Conservation (phyloP, 192 early-diverging fungal species). For the Gigaspora rosea region DNA sequence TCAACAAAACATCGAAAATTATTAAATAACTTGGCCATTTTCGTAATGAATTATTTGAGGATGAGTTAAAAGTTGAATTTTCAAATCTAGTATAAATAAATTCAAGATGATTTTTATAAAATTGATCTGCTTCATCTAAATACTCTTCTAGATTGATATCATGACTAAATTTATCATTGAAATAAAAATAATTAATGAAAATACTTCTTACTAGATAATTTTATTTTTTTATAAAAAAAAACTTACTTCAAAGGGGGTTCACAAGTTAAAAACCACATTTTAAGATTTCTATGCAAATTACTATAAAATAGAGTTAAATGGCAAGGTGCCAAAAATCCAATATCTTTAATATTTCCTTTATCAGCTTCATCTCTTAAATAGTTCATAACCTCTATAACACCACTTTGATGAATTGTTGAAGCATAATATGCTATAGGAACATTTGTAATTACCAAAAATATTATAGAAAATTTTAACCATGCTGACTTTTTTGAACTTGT, state of each 20-base stretch:
- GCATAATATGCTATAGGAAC: conserved; percentile 71
- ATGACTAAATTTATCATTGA: not conserved
- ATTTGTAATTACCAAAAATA: conserved; percentile 66
- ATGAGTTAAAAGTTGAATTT: not conserved
- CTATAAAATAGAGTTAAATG: conserved; percentile 96
- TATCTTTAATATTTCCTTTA: conserved; percentile 35
- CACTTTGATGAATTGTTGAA: conserved; percentile 83
- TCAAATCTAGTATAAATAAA: conserved; percentile 56
- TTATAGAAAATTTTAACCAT: conserved; percentile 24
- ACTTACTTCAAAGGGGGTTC: conserved; percentile 79
- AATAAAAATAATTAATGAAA: conserved; percentile 6
- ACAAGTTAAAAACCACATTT: conserved; percentile 87
- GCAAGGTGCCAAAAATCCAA: conserved; percentile 93
- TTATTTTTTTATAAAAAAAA: not conserved
- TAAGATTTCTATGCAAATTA: conserved; percentile 66
- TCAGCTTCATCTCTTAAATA: conserved; percentile 62
- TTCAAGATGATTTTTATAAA: conserved; percentile 67
- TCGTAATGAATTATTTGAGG: conserved; percentile 17
- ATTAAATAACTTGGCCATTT: conserved; percentile 76
- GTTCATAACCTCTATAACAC: conserved; percentile 84
- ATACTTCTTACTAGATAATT: not conserved
- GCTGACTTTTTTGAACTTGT: not conserved
- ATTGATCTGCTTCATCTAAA: conserved; percentile 77
- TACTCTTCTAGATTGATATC: conserved; percentile 38
- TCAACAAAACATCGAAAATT: conserved; percentile 69